Evolutionary conservation across 805 yeast species (phyloP).

Genomic region (Saturnispora silvae): DNA sequence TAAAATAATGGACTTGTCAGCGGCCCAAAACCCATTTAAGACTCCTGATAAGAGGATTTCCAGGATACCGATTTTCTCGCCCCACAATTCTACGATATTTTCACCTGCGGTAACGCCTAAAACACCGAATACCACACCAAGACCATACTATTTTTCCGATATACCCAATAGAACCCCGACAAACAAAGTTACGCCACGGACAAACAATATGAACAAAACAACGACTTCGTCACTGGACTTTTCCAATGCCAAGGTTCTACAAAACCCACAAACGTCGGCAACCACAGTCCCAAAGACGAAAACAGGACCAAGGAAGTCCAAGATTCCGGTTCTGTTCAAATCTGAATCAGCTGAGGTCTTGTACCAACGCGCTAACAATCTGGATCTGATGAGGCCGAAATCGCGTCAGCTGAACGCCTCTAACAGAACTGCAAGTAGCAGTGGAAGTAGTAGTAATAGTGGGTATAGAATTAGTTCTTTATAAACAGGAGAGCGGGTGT

Average conservation of each 20-base stretch:
- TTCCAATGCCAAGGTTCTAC: background rate
- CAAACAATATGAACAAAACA: no score
- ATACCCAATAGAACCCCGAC: no score
- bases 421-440: no score
- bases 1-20: conserved; percentile 7
- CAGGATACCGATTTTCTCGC: conserved; percentile 9
- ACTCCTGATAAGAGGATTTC: conserved; percentile 18
- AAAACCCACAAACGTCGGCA: background rate
- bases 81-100: conserved; percentile 11
- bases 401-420: no score
- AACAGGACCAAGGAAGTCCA: background rate
- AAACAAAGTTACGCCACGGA: no score
- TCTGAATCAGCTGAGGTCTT: background rate
- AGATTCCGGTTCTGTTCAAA: background rate
- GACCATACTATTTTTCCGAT: no score
- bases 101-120: background rate
- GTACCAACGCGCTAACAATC: background rate
- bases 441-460: background rate
- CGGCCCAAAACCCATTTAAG: conserved; percentile 23
- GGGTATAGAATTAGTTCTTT: conserved; percentile 1
- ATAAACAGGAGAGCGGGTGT: background rate
- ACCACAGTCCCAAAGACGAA: no score
- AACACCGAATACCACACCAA: no score
- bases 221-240: background rate
- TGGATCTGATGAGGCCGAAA: background rate